A percentile compares a stretch with the other conserved stretches of the same genome.
Conservation (phyloP, 768 basidiomycete species). For the Rickenella mellea region DNA sequence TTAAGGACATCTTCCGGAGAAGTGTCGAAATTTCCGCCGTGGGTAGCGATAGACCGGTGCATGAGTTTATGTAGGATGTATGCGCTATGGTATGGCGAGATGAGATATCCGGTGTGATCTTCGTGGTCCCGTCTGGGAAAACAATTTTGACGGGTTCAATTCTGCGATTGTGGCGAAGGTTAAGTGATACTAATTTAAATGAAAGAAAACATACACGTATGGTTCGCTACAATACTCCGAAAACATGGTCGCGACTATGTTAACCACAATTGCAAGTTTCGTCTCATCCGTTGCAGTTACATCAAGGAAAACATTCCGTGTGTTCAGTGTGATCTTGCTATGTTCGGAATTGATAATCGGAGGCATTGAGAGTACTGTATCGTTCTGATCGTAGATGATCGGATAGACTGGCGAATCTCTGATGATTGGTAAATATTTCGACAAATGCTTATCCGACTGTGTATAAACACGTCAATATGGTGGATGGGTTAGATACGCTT, state of each 20-base stretch:
- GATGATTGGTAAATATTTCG: constrained; percentile 85
- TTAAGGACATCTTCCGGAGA: constrained; percentile 77
- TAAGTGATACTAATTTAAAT: constrained; percentile 1
- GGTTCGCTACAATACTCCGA: constrained; percentile 90
- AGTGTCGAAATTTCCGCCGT: constrained; percentile 58
- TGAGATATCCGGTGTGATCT: constrained; percentile 75
- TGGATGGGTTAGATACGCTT: background rate
- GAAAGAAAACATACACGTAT: constrained; percentile 61
- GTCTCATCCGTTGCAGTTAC: constrained; percentile 95
- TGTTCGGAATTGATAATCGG: constrained; percentile 97
- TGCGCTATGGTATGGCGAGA: constrained; percentile 64
- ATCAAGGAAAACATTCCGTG: constrained; percentile 92
- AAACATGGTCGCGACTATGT: constrained; percentile 96
- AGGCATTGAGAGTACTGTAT: constrained; percentile 90
- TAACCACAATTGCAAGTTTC: constrained; percentile 91
- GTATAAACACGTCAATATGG: background rate
- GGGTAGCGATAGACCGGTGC: constrained; percentile 75
- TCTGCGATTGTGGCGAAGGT: constrained; percentile 32
- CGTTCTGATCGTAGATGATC: constrained; percentile 88
- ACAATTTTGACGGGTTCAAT: constrained; percentile 90
- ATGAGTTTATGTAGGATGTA: constrained; percentile 91
- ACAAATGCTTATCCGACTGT: constrained; percentile 87
- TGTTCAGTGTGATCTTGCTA: constrained; percentile 93
- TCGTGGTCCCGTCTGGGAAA: constrained; percentile 63
- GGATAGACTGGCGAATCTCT: constrained; percentile 94